phyloP scores from a whole-genome alignment of 345 rosid genomes.

The Hibiscus trionum region DNA sequence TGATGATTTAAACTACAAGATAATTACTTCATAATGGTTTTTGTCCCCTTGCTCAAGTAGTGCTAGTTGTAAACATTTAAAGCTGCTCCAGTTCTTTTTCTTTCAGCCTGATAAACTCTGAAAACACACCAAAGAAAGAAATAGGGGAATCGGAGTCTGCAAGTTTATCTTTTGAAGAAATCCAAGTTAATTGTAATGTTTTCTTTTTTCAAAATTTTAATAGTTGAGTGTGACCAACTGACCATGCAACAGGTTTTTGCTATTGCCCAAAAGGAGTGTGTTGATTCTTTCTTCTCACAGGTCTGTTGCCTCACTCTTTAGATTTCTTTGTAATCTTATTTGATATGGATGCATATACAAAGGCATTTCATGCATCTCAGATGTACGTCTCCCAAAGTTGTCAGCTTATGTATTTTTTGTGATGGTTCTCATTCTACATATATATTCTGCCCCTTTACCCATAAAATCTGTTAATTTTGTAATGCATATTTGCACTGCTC shows the following conservation, averaged over 20 bases:
- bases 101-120: neutral
- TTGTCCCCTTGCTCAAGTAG: neutral
- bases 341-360: neutral
- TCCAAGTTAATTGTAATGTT: neutral
- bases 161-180: constrained; percentile 8
- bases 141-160: constrained; percentile 1
- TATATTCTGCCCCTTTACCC: neutral
- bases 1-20: neutral
- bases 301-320: constrained; percentile 27
- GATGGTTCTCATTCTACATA: neutral
- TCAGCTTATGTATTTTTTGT: neutral
- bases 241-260: constrained; percentile 67
- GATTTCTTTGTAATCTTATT: neutral
- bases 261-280: constrained; percentile 81
- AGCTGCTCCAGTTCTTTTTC: neutral
- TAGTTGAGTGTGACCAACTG: neutral
- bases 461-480: neutral
- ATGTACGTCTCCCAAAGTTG: neutral
- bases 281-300: constrained; percentile 91
- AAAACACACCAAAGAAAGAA: neutral
- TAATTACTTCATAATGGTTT: neutral
- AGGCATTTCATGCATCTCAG: neutral
- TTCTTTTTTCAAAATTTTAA: neutral
- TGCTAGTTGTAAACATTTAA: neutral
- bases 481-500: neutral